Base-by-base conservation (phyloP, 2,329 filamentous ascomycete species). In the Trichoderma cornu-damae region DNA sequence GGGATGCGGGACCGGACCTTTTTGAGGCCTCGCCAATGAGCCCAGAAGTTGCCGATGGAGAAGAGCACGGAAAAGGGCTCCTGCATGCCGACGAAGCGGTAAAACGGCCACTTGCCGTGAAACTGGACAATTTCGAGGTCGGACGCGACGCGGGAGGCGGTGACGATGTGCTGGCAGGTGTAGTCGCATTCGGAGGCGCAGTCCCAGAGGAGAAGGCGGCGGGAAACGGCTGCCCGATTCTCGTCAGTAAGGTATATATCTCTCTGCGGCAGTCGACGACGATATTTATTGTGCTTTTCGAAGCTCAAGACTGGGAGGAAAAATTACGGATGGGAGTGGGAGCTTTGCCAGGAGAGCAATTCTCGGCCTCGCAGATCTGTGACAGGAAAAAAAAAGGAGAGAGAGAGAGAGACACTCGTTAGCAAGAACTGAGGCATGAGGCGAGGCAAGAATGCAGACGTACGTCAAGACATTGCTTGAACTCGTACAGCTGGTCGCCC, bases 61-160 rank as follows among this genome's bases (percentile, higher is more conserved):
- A 96, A 99, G 68, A 96, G 78, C 64, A 97, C 93, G 50, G 87
- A 91, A 71, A 92, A 90, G 59, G 93, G 91, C 76, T 99, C 94
- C 75, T 99, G 94, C 77, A 96, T 88, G 71, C 94, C 94, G 54
- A 95, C 74, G 68, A 96, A 81, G 63, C 94, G 89, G 72, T 86
- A 79, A 75, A 99, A 99, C 37, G 94, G 94, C 94, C 94, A 99
- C 81, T 99, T 99, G 30, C 94, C 94, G 76, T 99, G 91, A 78
- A 92, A 99, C 75, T 99, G 94, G 57, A 93, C 86, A 49, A 96
- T 73, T 9, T 85, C 81, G 28, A 84, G 82, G 60, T 84, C 81
- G 61, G 81, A 77, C 24, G 82, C 76, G 63, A 91, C 74, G 62
- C 93, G 90, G 59, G 76, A 75, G 65, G 83, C 74, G 57, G 94